Evolutionary conservation across 768 basidiomycete genomes (phyloP).

Genomic region (Myochromella boudieri): DNA sequence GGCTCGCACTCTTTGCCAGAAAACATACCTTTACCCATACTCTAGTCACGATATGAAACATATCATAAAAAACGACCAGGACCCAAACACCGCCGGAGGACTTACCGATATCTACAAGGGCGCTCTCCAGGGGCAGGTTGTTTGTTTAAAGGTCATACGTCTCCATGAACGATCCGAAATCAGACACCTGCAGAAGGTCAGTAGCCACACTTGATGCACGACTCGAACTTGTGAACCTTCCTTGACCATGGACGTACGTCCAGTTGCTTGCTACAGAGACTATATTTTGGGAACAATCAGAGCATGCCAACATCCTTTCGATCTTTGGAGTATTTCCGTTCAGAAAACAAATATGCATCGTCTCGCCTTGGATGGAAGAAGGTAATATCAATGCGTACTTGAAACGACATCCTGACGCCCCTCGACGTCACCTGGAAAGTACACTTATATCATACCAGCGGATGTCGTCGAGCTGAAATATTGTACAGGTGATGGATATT

Average conservation of each 20-base stretch:
- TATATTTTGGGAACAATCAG: conserved; percentile 11
- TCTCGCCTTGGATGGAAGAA: conserved; percentile 37
- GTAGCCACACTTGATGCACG: too few relatives aligned
- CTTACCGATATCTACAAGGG: conserved; percentile 7
- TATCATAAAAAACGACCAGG: background rate
- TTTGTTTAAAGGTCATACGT: conserved; percentile 5
- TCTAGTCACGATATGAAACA: background rate
- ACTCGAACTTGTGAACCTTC: background rate
- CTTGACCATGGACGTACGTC: background rate
- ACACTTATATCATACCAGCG: background rate
- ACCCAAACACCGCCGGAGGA: conserved; percentile 1
- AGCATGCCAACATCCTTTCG: conserved; percentile 26
- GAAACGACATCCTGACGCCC: conserved; percentile 9
- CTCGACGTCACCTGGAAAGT: background rate
- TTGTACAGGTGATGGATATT: background rate
- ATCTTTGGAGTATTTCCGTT: conserved; percentile 30
- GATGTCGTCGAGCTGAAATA: background rate
- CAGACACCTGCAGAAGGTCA: conserved; percentile 2
- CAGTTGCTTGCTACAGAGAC: conserved; percentile 10
- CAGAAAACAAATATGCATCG: conserved; percentile 26
- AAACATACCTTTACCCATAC: conserved; percentile 11
- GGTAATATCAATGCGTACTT: conserved; percentile 28
- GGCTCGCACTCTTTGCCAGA: conserved; percentile 8
- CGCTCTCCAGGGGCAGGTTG: background rate
- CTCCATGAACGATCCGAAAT: background rate